Conservation (phyloP, 495 filamentous ascomycete species). For the Immersiella caudata region DNA sequence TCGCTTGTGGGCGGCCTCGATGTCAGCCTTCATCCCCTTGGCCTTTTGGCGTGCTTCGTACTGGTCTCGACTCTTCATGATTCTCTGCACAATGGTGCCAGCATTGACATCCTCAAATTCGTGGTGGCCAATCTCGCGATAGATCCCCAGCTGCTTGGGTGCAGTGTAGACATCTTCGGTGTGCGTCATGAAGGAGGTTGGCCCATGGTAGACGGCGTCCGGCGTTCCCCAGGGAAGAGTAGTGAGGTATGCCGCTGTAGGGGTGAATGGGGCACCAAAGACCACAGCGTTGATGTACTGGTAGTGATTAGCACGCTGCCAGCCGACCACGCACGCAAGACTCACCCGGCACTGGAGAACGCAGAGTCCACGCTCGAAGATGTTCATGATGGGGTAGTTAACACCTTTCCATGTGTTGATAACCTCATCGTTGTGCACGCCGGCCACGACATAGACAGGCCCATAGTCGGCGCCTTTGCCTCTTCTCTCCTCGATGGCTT, state of each 20-base stretch:
- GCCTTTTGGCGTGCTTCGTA: constrained; percentile 89
- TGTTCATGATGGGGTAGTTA: constrained; percentile 99
- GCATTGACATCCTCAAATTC: constrained; percentile 87
- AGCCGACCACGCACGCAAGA: background rate
- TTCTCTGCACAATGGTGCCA: constrained; percentile 85
- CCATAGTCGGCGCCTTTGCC: constrained; percentile 71
- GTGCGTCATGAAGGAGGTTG: constrained; percentile 85
- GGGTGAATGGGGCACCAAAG: constrained; percentile 86
- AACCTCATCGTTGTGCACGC: constrained; percentile 90
- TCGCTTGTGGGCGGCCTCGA: constrained; percentile 63
- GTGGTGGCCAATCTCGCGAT: constrained; percentile 71
- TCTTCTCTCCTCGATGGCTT: constrained; percentile 61
- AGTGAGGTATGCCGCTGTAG: constrained; percentile 72
- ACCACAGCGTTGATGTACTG: constrained; percentile 86
- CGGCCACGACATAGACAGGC: constrained; percentile 83
- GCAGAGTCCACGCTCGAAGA: constrained; percentile 93
- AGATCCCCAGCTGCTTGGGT: constrained; percentile 78
- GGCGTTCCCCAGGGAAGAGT: constrained; percentile 75
- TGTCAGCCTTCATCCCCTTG: constrained; percentile 80
- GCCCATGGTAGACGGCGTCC: constrained; percentile 89
- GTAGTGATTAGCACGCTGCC: constrained; percentile 13
- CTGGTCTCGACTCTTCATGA: constrained; percentile 76
- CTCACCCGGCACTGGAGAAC: constrained; percentile 89
- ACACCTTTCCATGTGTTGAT: constrained; percentile 95
- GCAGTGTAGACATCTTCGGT: constrained; percentile 84